Percentiles rank a stretch among this genome's conserved stretches.
phyloP scores from a whole-genome alignment of 2,329 filamentous ascomycete genomes.

The Septoria petroselini region DNA sequence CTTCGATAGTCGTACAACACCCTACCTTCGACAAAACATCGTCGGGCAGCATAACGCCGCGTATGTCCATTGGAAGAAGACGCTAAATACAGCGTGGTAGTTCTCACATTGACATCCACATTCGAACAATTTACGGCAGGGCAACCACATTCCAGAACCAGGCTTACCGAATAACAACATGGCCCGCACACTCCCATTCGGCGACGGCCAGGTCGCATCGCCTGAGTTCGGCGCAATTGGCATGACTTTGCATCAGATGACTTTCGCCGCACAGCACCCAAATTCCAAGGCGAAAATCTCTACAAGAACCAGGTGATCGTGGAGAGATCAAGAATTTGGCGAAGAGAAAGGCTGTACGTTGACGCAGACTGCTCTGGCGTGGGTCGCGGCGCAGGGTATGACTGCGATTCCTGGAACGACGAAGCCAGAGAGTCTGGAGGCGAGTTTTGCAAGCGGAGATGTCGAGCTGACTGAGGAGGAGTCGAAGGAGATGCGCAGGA shows the following conservation, averaged over 20 bases:
- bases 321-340: constrained; percentile 30
- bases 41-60: too few relatives aligned
- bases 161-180: too few relatives aligned
- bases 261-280: constrained; percentile 30
- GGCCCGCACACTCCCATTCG: constrained; percentile 20
- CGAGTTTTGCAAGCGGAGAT: constrained; percentile 26
- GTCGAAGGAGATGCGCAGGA: constrained; percentile 40
- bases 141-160: too few relatives aligned
- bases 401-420: constrained; percentile 29
- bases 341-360: constrained; percentile 25
- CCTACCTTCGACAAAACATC: too few relatives aligned
- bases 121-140: too few relatives aligned
- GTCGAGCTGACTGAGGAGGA: constrained; percentile 41
- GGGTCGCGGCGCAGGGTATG: constrained; percentile 31
- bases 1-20: too few relatives aligned
- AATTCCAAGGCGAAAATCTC: constrained; percentile 35
- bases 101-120: too few relatives aligned
- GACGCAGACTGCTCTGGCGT: constrained; percentile 29
- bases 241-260: constrained; percentile 39
- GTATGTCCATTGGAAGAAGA: too few relatives aligned
- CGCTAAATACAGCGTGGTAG: too few relatives aligned
- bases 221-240: constrained; percentile 54
- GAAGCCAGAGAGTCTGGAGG: constrained; percentile 24
- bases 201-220: constrained; percentile 11
- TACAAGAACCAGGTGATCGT: constrained; percentile 32